Evolutionary conservation across 108 stramenopile species (phyloP), one percentile per base, ranked within the genome.

Genomic region (Conticribra weissflogii): DNA sequence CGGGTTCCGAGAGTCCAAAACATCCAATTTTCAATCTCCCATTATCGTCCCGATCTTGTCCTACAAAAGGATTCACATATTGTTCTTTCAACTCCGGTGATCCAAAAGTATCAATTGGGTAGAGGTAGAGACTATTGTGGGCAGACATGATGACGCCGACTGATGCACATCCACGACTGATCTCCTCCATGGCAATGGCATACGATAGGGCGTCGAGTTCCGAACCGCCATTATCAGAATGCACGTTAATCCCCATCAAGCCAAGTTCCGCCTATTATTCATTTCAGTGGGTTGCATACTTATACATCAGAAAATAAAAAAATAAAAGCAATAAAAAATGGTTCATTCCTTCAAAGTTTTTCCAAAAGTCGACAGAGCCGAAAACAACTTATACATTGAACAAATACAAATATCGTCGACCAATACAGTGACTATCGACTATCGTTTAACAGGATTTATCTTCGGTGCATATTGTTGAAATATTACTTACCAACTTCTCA

Each of bases 151-250:
- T 97, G 48, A 99, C 97, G 12, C 98, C 98, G 4, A 93, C 92
- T 53, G 86, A 88, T 0, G 98, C 98, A 71, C 97, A 97, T 23
- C 96, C 98, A 15, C 98, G 90, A 54, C 87, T 89, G 54, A 99
- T 96, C 79, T 99, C 98, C 70, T 99, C 98, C 91, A 99, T 97
- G 53, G 97, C 98, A 73, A 99, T 98, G 46, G 98, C 98, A 71
- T 99, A 99, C 33, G 92, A 84, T 24, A 99, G 61, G 45, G 95
- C 91, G 83, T 99, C 98, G 59, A 99, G 82, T 49, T 86, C 98
- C 27, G 85, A 82, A 16, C 98, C 98, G 9, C 88, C 90, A 51
- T 85, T 72, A 12, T 96, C 90, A 21, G 76, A 68, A 18, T 78
- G 63, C 25, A 93, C 89, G 53, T 93, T 90, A 68, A 99, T 95